Base-by-base conservation (phyloP, 1,139 yeast genomes). In the Entelexis sorbosivorans region DNA sequence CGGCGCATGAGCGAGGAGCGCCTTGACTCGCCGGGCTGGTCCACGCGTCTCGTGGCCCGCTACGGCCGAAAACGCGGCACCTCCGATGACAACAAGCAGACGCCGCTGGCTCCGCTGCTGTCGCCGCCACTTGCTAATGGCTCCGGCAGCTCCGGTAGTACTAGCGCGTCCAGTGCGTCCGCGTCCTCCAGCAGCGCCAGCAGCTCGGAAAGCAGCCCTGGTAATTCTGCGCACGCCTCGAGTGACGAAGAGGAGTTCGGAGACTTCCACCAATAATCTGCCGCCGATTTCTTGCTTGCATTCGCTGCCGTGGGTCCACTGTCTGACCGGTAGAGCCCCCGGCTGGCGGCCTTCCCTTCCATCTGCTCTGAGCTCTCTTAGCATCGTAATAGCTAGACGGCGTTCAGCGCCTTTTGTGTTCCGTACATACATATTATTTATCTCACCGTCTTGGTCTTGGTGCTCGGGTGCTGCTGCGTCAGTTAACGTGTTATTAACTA, bases 211-310 rank as follows among this genome's bases (percentile, higher is more conserved):
- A 22, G 24, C 24, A n/a, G n/a, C n/a, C n/a, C n/a, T n/a, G n/a
- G n/a, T n/a, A n/a, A n/a, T n/a, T 6, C 24, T 6, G 24, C 24
- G 24, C 4, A 22, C 40, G 7, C 26, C 28, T 36, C 40, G 9
- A 36, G 36, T 14, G 63, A 57, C 20, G 55, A 54, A 16, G 58
- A 54, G 26, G 59, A 57, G 33, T 57, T 57, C 38, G 60, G 60
- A 26, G 60, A 57, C 19, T 57, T 57, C 44, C 55, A 56, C 19
- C 51, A 19, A 33, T 33, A 49, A 26, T 38, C 45, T 49, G 50
- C 28, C 34, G 24, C 24, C 6, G 6, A 4, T 6, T 22, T 4
- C 24, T 4, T 6, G 6, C 24, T 22, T 22, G 24, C 24, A 22
- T 22, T 6, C 6, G 24, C 24, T 22, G 6, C 6, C 6, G 24